Evolutionary conservation across 305 asterid genomes (phyloP).

Genomic region (Fraxinus xanthoxyloides): DNA sequence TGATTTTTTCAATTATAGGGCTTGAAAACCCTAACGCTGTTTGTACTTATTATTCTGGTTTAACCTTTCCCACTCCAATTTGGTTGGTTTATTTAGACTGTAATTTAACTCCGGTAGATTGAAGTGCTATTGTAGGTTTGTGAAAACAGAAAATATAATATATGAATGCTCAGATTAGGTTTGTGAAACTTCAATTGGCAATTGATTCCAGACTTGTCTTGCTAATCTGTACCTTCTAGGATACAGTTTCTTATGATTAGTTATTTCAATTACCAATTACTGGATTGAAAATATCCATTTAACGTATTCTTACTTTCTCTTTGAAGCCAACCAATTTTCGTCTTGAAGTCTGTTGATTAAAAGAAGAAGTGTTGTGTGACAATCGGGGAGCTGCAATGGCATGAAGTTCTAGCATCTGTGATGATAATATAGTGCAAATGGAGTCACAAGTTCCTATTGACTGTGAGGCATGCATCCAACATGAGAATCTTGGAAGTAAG

Average conservation of each 20-base stretch:
- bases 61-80: background rate
- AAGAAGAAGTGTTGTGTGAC: slow-evolving; percentile 20
- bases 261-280: background rate
- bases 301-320: background rate
- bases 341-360: background rate
- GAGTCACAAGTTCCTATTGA: slow-evolving; percentile 59
- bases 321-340: slow-evolving; percentile 21
- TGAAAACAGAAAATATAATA: slow-evolving; percentile 9
- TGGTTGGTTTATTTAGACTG: background rate
- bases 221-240: background rate
- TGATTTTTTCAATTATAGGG: slow-evolving; percentile 24
- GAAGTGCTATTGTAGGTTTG: background rate
- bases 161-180: background rate
- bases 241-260: background rate
- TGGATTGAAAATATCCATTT: slow-evolving; percentile 12
- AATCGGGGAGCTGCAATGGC: slow-evolving; percentile 23
- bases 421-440: slow-evolving; percentile 43
- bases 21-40: slow-evolving; percentile 31
- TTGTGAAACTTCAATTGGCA: slow-evolving; percentile 12
- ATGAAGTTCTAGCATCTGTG: slow-evolving; percentile 28
- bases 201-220: slow-evolving; percentile 13
- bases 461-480: slow-evolving; percentile 38
- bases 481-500: slow-evolving; percentile 44
- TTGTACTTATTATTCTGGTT: background rate
- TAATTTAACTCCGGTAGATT: background rate